Evolutionary conservation across 208 protist genomes (phyloP), one percentile per base, ranked within the genome.

Genomic region (Crithidia sp.): DNA sequence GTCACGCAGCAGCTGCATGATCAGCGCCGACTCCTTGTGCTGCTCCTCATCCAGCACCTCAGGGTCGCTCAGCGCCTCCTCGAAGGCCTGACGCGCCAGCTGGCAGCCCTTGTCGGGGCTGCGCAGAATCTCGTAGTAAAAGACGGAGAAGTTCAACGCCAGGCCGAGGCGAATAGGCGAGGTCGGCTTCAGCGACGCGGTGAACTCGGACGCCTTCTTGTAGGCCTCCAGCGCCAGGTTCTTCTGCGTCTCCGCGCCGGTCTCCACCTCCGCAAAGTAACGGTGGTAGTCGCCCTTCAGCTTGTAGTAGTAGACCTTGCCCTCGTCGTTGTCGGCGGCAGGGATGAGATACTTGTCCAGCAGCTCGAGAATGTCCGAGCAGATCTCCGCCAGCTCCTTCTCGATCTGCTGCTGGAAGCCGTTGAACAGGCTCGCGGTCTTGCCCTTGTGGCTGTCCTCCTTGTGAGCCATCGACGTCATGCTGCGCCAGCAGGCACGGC

Each of bases 41-140:
- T 97, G 96, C 52, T 99, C 98, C 87, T 99, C 98, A 64, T 91
- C 84, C 45, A 99, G 88, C 57, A 95, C 98, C 76, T 99, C 98
- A 4, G 99, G 87, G 69, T 99, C 98, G 66, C 88, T 90, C 66
- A 99, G 92, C 52, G 98, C 97, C 71, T 98, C 96, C 82, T 99
- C 98, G 66, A 99, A 99, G 61, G 98, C 97, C 83, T 98, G 86
- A 55, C 98, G 98, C 17, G 98, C 98, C 43, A 99, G 86, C 69
- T 97, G 82, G 84, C 98, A 99, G 55, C 98, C 98, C 80, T 92
- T 89, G 63, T 99, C 97, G 43, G 97, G 97, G 54, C 87, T 91
- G 74, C 99, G 99, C 17, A 99, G 81, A 79, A 99, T 99, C 87
- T 99, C 99, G 86, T 99, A 99, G 84, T 99, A 99, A 85, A 99